These are phyloP conservation scores for Serpula lacrymans DNA, from an alignment of 768 basidiomycete species.

Conservation along the genomic window DNA sequence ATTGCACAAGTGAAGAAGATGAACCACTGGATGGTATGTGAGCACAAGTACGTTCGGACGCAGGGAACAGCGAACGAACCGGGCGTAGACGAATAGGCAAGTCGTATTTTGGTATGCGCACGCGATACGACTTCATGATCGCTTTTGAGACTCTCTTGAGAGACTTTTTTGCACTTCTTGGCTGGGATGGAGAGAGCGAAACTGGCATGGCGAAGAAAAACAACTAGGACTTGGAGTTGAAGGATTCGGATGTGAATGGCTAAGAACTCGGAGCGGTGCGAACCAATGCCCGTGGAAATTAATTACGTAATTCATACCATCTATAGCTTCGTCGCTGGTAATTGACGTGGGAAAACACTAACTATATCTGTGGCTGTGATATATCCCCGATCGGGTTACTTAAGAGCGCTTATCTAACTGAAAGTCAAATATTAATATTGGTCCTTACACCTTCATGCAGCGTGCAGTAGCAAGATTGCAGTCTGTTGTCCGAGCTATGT, in stretches of 20 bases:
- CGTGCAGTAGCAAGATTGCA: conserved; percentile 6
- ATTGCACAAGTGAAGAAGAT: conserved; percentile 64
- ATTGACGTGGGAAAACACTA: conserved; percentile 3
- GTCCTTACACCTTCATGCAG: background rate
- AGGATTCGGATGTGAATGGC: too few species aligned
- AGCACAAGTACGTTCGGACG: conserved; percentile 10
- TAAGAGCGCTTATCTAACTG: too few species aligned
- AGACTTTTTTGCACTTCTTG: conserved; percentile 29
- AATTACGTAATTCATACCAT: too few species aligned
- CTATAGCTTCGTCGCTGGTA: background rate
- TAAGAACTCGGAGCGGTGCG: too few species aligned
- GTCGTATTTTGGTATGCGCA: conserved; percentile 64
- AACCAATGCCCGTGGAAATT: too few species aligned
- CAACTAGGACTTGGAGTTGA: too few species aligned
- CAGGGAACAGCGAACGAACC: conserved; percentile 34
- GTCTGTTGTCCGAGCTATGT: conserved; percentile 15
- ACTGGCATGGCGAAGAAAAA: too few species aligned
- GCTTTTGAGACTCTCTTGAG: conserved; percentile 46
- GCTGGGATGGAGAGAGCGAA: conserved; percentile 7
- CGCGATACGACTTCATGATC: conserved; percentile 68
- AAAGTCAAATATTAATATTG: too few species aligned
- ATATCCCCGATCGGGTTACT: background rate
- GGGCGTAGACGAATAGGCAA: conserved; percentile 71
- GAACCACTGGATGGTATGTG: conserved; percentile 65
- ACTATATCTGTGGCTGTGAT: conserved; percentile 1